Base-by-base conservation (phyloP, 192 early-diverging fungal genomes). In the Oehlia diaphana region DNA sequence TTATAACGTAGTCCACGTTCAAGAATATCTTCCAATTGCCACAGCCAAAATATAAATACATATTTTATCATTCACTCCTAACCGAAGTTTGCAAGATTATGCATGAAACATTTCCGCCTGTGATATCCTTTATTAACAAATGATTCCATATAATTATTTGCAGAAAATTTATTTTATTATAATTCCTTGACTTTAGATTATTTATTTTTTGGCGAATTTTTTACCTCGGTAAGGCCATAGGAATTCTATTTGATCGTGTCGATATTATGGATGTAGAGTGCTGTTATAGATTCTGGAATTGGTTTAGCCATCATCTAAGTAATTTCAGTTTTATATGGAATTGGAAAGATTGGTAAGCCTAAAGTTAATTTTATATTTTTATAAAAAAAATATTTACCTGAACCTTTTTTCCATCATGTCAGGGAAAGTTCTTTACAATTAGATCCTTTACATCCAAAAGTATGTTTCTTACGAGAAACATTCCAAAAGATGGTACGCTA, bases 241-340 rank as follows among this genome's bases (percentile, higher is more conserved):
- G 88, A 66, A 85, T 86, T 8, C 74, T 95, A 19, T 95, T 91
- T 79, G 85, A 87, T 9, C 83, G 93, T 66, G 77, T 96, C 49
- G 88, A 89, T 72, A 86, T 86, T 2, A 90, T 93, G 92, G 97
- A 99, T 82, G 90, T 94, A 44, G 96, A 97, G 83, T 93, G 92
- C 81, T 87, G 96, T 39, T 87, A 92, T 81, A 87, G 96, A 35
- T 88, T 98, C 63, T 89, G 90, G 74, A 93, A 93, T 79, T 97
- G 95, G 94, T 94, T 99, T 85, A 89, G 93, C 1, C 91, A 94
- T 72, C 96, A 97, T 84, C 84, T 99, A 67, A 96, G 95, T 82
- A 98, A 98, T 85, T 96, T 97, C 89, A 92, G 88, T 14, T 96
- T 92, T 84, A 86, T 89, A 35, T 98, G 96, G 96, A 91, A 93